Conservation (phyloP, 129 eudicot species). For the Flaveria robusta region DNA sequence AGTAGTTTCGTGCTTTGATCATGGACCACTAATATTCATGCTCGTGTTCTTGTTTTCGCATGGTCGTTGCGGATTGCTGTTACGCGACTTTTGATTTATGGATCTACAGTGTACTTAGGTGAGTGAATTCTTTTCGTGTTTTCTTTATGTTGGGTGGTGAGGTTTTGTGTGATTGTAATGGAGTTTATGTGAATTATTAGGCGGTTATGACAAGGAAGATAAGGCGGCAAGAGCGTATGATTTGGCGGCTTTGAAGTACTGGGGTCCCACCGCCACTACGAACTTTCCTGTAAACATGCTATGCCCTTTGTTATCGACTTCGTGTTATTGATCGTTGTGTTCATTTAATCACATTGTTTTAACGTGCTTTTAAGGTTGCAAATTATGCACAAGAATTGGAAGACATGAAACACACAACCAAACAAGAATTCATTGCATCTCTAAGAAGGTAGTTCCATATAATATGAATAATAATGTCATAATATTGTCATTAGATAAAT, state of each 20-base stretch:
- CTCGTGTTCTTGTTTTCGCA: conserved; percentile 33
- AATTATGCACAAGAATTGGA: conserved; percentile 73
- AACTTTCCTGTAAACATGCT: conserved; percentile 73
- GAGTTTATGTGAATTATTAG: conserved; percentile 28
- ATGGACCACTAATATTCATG: conserved; percentile 35
- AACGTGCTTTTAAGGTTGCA: conserved; percentile 47
- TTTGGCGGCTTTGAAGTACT: conserved; percentile 88
- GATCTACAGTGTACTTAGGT: conserved; percentile 73
- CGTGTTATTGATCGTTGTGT: background rate
- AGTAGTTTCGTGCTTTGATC: conserved; percentile 26
- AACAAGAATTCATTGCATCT: conserved; percentile 92
- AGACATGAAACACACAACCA: conserved; percentile 80
- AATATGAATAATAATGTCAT: background rate
- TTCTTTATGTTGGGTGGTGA: background rate
- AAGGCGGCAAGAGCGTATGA: conserved; percentile 95
- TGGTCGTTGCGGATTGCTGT: conserved; percentile 18
- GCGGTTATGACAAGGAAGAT: conserved; percentile 97
- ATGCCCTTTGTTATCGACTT: background rate
- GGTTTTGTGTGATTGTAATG: background rate
- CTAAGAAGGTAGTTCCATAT: conserved; percentile 63
- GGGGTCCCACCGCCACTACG: conserved; percentile 97
- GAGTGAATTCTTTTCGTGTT: conserved; percentile 25
- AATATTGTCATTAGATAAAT: background rate
- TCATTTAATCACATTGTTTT: background rate
- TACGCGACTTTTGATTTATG: conserved; percentile 14